phyloP scores from a whole-genome alignment of 139 green algal genomes.

The Yamagishiella unicocca region DNA sequence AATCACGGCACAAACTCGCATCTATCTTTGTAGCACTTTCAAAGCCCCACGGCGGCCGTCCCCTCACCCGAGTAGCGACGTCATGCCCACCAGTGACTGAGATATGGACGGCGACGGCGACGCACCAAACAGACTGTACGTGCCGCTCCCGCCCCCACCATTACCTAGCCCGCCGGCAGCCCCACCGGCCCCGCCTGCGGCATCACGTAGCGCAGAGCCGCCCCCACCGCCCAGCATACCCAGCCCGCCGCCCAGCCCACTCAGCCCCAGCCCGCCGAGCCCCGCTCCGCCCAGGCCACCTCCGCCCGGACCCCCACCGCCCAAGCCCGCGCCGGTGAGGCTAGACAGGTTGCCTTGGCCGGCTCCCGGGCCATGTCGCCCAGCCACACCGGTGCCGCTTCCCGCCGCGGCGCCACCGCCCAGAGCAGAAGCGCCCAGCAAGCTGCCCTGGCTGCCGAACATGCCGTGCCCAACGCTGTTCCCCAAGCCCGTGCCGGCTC shows the following conservation, averaged over 20 bases:
- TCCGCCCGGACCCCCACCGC: neutral
- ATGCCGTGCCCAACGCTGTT: neutral
- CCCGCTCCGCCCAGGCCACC: slow-evolving; percentile 3
- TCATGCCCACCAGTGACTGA: slow-evolving; percentile 34
- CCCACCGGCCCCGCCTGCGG: neutral
- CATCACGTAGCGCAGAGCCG: neutral
- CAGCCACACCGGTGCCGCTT: neutral
- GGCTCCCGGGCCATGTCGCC: neutral
- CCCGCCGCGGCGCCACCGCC: neutral
- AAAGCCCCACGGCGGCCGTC: neutral
- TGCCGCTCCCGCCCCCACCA: neutral
- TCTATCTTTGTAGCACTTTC: no score
- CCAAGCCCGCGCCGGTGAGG: neutral
- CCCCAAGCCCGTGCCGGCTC: neutral
- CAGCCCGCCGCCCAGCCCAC: slow-evolving; percentile 5
- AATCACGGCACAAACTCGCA: slow-evolving; percentile 10
- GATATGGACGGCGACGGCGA: slow-evolving; percentile 34
- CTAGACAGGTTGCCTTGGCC: neutral
- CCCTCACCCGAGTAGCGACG: slow-evolving; percentile 24
- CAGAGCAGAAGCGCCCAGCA: neutral
- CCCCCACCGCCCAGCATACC: neutral
- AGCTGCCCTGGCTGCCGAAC: slow-evolving; percentile 38
- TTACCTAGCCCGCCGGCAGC: neutral
- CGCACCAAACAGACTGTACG: slow-evolving; percentile 43
- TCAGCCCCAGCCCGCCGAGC: neutral